Conservation (phyloP, 164 flowering plant genomes). For the Platanus orientalis region DNA sequence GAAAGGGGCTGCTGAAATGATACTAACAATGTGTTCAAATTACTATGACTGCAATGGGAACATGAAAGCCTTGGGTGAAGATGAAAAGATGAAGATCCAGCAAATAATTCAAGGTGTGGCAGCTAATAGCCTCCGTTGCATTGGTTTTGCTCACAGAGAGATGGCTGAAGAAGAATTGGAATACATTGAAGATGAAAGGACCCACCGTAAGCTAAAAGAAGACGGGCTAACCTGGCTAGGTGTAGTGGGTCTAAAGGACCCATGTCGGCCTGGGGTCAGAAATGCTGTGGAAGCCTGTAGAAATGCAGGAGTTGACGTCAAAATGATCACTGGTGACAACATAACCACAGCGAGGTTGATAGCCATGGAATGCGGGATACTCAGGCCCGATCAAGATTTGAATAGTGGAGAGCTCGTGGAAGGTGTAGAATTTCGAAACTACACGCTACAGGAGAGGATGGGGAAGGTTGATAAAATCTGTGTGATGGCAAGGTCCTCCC, state of each 20-base stretch:
- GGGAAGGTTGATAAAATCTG: constrained; percentile 40
- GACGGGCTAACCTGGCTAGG: constrained; percentile 52
- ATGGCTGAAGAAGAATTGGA: constrained; percentile 20
- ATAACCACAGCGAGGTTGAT: constrained; percentile 73
- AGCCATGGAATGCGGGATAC: constrained; percentile 72
- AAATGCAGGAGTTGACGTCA: constrained; percentile 56
- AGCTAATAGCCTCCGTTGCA: constrained; percentile 68
- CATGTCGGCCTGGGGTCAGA: constrained; percentile 54
- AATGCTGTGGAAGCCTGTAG: constrained; percentile 54
- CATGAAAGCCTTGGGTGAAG: constrained; percentile 25
- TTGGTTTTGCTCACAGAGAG: constrained; percentile 60
- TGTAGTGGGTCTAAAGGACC: constrained; percentile 70
- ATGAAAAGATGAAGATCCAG: constrained; percentile 25
- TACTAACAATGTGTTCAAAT: constrained; percentile 52
- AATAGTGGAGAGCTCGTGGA: constrained; percentile 44
- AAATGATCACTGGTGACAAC: constrained; percentile 85
- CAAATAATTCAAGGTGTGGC: constrained; percentile 65
- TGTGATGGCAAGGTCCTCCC: constrained; percentile 83
- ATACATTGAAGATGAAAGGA: constrained; percentile 13
- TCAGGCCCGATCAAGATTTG: constrained; percentile 18
- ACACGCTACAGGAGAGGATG: constrained; percentile 48
- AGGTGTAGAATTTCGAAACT: constrained; percentile 58
- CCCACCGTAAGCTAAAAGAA: constrained; percentile 27
- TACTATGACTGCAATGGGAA: constrained; percentile 37
- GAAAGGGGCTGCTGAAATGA: constrained; percentile 87